These are phyloP conservation scores for Kodamaea laetipori DNA, from an alignment of 805 yeast genomes.

Conservation along the genomic window DNA sequence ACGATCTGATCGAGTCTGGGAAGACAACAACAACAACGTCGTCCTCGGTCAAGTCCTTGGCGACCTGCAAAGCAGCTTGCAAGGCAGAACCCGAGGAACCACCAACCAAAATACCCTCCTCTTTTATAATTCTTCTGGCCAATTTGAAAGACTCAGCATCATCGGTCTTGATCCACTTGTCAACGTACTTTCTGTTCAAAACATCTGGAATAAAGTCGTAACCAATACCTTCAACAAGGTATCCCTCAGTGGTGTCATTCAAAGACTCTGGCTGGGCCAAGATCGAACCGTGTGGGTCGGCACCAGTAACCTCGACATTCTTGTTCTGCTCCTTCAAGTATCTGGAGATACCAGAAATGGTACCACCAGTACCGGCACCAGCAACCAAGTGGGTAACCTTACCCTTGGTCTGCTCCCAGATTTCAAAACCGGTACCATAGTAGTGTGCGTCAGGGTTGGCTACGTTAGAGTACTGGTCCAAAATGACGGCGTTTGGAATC, in stretches of 20 bases:
- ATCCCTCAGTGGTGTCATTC: conserved; percentile 58
- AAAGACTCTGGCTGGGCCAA: conserved; percentile 76
- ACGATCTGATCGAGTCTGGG: conserved; percentile 87
- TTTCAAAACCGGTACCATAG: conserved; percentile 81
- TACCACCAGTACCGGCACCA: conserved; percentile 97
- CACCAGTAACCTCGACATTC: conserved; percentile 65
- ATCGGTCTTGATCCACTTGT: conserved; percentile 83
- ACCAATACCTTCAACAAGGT: conserved; percentile 89
- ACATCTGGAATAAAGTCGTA: conserved; percentile 87
- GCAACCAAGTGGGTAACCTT: conserved; percentile 75
- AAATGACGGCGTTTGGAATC: conserved; percentile 79
- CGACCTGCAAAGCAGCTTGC: conserved; percentile 73
- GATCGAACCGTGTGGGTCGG: conserved; percentile 87
- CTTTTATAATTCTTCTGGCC: conserved; percentile 79
- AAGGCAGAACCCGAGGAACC: conserved; percentile 89
- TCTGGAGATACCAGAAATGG: conserved; percentile 87
- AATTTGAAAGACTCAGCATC: conserved; percentile 77
- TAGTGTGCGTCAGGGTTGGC: conserved; percentile 86
- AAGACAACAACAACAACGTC: conserved; percentile 77
- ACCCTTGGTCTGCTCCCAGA: conserved; percentile 77
- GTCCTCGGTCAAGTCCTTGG: conserved; percentile 66
- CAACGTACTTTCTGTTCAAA: conserved; percentile 63
- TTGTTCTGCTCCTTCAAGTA: conserved; percentile 74
- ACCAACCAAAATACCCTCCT: conserved; percentile 86
- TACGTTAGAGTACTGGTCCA: conserved; percentile 78